Evolutionary conservation across 345 rosid species (phyloP).

Genomic region (Arabidopsis thaliana): TAIR10.1 NC_003070.9:6521501-6522000

Average conservation of each 20-base stretch:
- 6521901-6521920: slow-evolving; percentile 62
- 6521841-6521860: slow-evolving; percentile 77
- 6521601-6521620: slow-evolving; percentile 61
- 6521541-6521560: slow-evolving; percentile 76
- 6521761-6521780: slow-evolving; percentile 45
- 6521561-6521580: slow-evolving; percentile 74
- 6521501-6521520: slow-evolving; percentile 63
- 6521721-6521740: slow-evolving; percentile 66
- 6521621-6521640: not conserved
- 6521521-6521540: slow-evolving; percentile 61
- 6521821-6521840: slow-evolving; percentile 57
- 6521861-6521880: slow-evolving; percentile 74
- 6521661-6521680: slow-evolving; percentile 1
- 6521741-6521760: slow-evolving; percentile 59
- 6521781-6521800: slow-evolving; percentile 60
- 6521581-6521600: slow-evolving; percentile 62
- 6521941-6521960: slow-evolving; percentile 90
- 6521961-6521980: slow-evolving; percentile 78
- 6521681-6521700: not conserved
- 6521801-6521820: slow-evolving; percentile 61
- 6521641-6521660: not conserved
- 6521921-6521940: slow-evolving; percentile 72
- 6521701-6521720: slow-evolving; percentile 59
- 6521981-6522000: slow-evolving; percentile 70
- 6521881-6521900: slow-evolving; percentile 87